Base-by-base conservation (phyloP, 2,329 filamentous ascomycete species). In the Neospermospora avenae region DNA sequence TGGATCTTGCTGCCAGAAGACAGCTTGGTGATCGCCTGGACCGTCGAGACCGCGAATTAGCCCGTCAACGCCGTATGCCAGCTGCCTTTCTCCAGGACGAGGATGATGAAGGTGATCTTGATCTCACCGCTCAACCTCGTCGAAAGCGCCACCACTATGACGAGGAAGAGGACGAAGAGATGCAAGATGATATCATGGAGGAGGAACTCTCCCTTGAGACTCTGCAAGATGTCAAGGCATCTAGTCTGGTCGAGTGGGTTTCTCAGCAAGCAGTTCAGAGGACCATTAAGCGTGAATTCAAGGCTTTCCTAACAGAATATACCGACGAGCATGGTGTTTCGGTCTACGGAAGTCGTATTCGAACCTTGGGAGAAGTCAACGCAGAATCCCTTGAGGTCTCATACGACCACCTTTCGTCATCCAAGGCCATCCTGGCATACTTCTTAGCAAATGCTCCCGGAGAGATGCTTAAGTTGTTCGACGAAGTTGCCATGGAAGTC, bases 251-350 rank as follows among this genome's bases (percentile, higher is more conserved):
- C 0, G 95, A 99, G 66, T 99, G 96, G 96, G 89, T 99, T 44
- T 87, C 91, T 14, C 88, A 93, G 68, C 90, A 91, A 3, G 85
- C 91, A 14, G 95, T 99, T 13, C 91, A 96, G 76, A 85, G 91
- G 68, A 96, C 93, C 1, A 95, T 99, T 75, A 93, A 92, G 72
- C 86, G 93, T 70, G 95, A 99, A 76, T 99, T 99, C 84, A 96
- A 96, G 75, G 89, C 90, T 3, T 99, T 99, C 79, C 79, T 99
- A 70, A 98, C 95, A 11, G 93, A 97, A 69, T 98, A 96, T 74
- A 96, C 88, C 5, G 95, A 99, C 71, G 86, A 92, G 57, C 86
- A 88, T 65, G 93, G 92, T 57, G 88, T 86, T 4, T 99, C 95
- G 0, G 92, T 99, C 54, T 99, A 99, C 74, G 95, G 95, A 57